Percentiles rank a stretch among this genome's conserved stretches.
These are phyloP conservation scores for Phyllostachys edulis DNA, from an alignment of 176 grass and related monocot genomes.

Conservation along the genomic window DNA sequence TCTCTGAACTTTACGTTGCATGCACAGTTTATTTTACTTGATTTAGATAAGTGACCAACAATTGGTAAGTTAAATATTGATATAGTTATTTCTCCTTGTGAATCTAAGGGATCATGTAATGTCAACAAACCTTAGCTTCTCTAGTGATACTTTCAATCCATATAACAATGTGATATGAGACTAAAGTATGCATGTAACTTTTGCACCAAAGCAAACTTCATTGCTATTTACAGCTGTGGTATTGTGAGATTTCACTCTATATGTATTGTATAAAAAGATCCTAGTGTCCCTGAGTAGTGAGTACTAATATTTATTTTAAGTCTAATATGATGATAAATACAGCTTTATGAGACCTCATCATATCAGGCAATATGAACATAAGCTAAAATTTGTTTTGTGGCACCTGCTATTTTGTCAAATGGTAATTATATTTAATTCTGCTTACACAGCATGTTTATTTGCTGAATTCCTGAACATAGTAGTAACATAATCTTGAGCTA, in stretches of 20 bases:
- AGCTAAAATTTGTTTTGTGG: background rate
- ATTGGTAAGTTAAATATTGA: background rate
- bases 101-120: background rate
- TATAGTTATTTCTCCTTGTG: background rate
- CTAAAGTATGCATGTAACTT: background rate
- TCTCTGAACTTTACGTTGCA: background rate
- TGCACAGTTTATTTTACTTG: background rate
- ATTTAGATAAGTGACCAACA: background rate
- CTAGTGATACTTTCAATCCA: background rate
- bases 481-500: background rate
- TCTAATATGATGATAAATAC: background rate
- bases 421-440: background rate
- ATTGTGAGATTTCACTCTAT: background rate
- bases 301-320: background rate
- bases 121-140: background rate
- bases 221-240: background rate
- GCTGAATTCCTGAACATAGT: background rate
- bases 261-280: background rate
- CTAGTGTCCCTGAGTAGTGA: background rate
- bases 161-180: background rate
- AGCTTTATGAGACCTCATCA: background rate
- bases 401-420: background rate
- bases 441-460: conserved; percentile 1
- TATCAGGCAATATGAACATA: background rate
- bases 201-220: background rate